Base-by-base conservation (phyloP, 768 basidiomycete species). In the Mycena alexandri region DNA sequence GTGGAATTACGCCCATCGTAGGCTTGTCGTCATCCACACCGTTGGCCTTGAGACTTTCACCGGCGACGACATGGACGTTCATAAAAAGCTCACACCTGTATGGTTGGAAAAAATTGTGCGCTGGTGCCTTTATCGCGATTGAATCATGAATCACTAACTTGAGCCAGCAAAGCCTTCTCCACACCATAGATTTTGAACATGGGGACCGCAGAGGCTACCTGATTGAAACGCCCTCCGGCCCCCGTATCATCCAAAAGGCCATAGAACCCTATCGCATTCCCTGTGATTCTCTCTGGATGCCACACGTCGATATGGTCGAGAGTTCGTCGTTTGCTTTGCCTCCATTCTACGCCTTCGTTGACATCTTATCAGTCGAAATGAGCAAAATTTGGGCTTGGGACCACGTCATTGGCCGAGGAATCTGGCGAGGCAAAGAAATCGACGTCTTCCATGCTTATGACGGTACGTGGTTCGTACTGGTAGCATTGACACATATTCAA, bases 271-370 rank as follows among this genome's bases (percentile, higher is more conserved):
- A 59, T 24, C 51, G 43, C 38, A 65, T 61, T 13, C 54, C 58
- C 9, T 59, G 55, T 22, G 63, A 65, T 17, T 58, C 51, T n/a
- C 25, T 69, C 41, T 69, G 60, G 63, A 63, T 63, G 33, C 63
- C 58, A 4, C 47, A 52, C 10, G 54, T 62, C 22, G 68, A 69
- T 38, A 13, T 65, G 6, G 25, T 44, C 5, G 68, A 69, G n/a
- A 29, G 29, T 29, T 29, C 29, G 29, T 29, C 6, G 29, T 29
- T 3, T 29, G 29, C 29, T 29, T 29, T 29, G 29, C 29, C 29
- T 29, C 29, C 29, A 29, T 29, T 3, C 6, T 3, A 29, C 29
- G 3, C 3, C 29, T 6, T 29, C 29, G 29, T 29, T 29, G 6
- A 29, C 29, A 3, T 29, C 29, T 29, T 29, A 3, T 29, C 29